A percentile compares a stretch with the other conserved stretches of the same genome.
Evolutionary conservation across 805 yeast species (phyloP).

Genomic region (Hanseniaspora pseudoguilliermondii): DNA sequence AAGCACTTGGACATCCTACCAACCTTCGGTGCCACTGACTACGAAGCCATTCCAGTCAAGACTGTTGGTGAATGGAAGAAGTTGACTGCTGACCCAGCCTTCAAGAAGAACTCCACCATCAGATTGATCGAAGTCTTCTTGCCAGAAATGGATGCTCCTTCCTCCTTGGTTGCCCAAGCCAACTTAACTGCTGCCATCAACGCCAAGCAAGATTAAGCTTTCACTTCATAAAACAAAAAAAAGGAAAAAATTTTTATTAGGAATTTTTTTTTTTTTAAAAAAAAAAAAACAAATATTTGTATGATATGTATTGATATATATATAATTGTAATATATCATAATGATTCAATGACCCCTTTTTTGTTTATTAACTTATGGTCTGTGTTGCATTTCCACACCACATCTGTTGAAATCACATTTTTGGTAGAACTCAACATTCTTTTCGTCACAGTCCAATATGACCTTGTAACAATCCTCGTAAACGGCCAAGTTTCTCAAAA

Average conservation of each 20-base stretch:
- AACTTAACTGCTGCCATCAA: slow-evolving; percentile 43
- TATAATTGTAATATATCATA: neutral
- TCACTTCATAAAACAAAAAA: too few species aligned
- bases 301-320: neutral
- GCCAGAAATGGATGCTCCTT: slow-evolving; percentile 59
- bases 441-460: slow-evolving; percentile 76
- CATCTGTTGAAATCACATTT: slow-evolving; percentile 66
- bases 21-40: slow-evolving; percentile 37
- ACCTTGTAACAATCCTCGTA: slow-evolving; percentile 69
- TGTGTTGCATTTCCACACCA: slow-evolving; percentile 56
- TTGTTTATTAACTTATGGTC: slow-evolving; percentile 24
- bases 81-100: slow-evolving; percentile 35
- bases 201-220: slow-evolving; percentile 24
- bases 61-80: slow-evolving; percentile 47
- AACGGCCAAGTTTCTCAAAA: slow-evolving; percentile 48
- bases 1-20: slow-evolving; percentile 35
- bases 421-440: slow-evolving; percentile 72
- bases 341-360: neutral
- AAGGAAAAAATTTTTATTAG: too few species aligned
- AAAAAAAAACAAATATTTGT: too few species aligned
- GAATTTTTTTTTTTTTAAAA: too few species aligned
- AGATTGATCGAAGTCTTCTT: slow-evolving; percentile 58
- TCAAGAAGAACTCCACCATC: slow-evolving; percentile 44
- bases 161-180: slow-evolving; percentile 53
- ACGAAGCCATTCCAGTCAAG: slow-evolving; percentile 42